phyloP scores from a whole-genome alignment of 441 rosid species.

The Gossypium lobatum region DNA sequence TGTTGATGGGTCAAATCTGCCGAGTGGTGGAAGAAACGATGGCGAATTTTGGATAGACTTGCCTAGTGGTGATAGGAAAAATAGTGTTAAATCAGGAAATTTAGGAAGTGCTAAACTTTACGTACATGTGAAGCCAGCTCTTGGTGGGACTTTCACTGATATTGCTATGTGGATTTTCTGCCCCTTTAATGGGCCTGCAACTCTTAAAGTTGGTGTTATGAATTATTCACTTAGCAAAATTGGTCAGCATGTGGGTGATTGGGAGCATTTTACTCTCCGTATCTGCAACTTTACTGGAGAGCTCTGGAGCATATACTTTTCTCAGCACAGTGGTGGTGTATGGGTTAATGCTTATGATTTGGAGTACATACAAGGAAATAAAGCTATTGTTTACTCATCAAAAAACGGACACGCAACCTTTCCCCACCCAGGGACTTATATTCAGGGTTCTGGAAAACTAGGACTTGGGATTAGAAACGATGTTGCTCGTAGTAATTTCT shows the following conservation, averaged over 20 bases:
- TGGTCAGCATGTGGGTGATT: conserved; percentile 87
- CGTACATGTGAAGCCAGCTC: conserved; percentile 68
- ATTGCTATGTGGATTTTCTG: conserved; percentile 81
- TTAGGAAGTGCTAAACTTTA: conserved; percentile 66
- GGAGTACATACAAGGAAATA: conserved; percentile 62
- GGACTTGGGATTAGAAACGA: conserved; percentile 79
- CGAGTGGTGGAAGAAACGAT: conserved; percentile 58
- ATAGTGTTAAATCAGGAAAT: conserved; percentile 48
- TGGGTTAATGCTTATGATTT: conserved; percentile 67
- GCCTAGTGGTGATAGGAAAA: conserved; percentile 37
- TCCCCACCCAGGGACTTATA: conserved; percentile 57
- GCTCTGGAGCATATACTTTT: conserved; percentile 67
- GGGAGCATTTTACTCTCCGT: conserved; percentile 90
- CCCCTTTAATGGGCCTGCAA: conserved; percentile 85
- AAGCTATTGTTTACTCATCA: conserved; percentile 56
- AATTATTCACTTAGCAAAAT: conserved; percentile 41
- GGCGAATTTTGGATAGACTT: conserved; percentile 73
- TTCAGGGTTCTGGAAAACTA: conserved; percentile 62
- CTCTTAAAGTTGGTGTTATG: conserved; percentile 50
- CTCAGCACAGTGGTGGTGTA: conserved; percentile 85
- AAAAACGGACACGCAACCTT: conserved; percentile 72
- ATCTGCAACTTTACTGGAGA: conserved; percentile 72
- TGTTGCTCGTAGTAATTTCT: conserved; percentile 39
- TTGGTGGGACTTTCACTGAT: conserved; percentile 77
- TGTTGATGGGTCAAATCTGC: conserved; percentile 57